phyloP scores from a whole-genome alignment of 495 filamentous ascomycete genomes.

The Trichocladium antarcticum region DNA sequence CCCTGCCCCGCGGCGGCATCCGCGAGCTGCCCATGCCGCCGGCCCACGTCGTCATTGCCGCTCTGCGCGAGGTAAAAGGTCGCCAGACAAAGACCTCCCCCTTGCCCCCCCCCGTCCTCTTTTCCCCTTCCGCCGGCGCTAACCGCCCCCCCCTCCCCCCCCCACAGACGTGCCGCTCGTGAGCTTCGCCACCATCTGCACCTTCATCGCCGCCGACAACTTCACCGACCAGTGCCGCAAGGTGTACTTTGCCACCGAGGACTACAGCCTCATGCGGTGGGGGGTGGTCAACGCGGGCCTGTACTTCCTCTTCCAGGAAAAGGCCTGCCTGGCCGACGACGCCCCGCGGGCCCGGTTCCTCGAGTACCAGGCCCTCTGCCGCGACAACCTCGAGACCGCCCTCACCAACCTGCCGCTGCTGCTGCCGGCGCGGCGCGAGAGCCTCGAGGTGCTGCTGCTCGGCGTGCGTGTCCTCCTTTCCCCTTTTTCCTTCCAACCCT shows the following conservation, averaged over 20 bases:
- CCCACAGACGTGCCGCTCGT: slow-evolving; percentile 25
- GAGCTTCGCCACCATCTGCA: slow-evolving; percentile 32
- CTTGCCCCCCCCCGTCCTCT: neutral
- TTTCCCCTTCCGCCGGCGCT: neutral
- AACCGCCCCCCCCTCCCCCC: neutral
- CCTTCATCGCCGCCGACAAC: slow-evolving; percentile 38
- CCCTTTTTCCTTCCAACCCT: neutral
- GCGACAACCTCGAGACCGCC: slow-evolving; percentile 48
- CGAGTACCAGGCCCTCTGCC: slow-evolving; percentile 38
- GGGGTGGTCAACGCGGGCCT: slow-evolving; percentile 47
- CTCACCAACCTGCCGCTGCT: slow-evolving; percentile 47
- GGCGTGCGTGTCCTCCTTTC: slow-evolving; percentile 32
- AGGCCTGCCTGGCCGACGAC: slow-evolving; percentile 28
- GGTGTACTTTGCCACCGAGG: slow-evolving; percentile 49
- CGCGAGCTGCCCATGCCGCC: slow-evolving; percentile 47
- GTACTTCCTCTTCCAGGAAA: slow-evolving; percentile 47
- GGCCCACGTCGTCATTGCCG: slow-evolving; percentile 36
- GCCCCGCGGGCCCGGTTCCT: slow-evolving; percentile 18
- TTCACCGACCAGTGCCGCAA: slow-evolving; percentile 49
- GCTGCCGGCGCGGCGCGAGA: slow-evolving; percentile 47
- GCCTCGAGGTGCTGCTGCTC: slow-evolving; percentile 47
- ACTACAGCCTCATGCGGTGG: slow-evolving; percentile 44
- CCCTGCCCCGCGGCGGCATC: slow-evolving; percentile 32
- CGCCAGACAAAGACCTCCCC: neutral
- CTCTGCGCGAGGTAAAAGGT: slow-evolving; percentile 41